Evolutionary conservation across 202 grass and related monocot genomes (phyloP), one percentile per base, ranked within the genome.

Genomic region (Setaria viridis): DNA sequence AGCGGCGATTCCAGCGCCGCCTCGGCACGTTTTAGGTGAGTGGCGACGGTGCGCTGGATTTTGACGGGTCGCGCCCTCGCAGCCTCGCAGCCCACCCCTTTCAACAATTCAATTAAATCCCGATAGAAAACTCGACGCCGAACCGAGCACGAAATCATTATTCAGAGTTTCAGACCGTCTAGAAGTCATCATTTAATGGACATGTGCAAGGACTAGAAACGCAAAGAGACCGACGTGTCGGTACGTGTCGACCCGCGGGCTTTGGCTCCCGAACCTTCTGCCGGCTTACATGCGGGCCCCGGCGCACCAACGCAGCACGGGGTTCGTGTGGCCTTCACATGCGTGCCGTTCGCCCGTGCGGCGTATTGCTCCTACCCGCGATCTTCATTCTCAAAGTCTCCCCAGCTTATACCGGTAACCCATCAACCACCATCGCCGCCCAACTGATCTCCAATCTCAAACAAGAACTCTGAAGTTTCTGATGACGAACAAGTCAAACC

Each of bases 271-370:
- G 67, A 67, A 67, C 2, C 15, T 59, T 17, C 10, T 15, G 5
- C 73, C 16, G 35, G 70, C 43, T 84, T n/a, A 64, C 77, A 62
- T 12, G 67, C 50, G 88, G 79, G 79, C 21, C 60, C 51, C 6
- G 8, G 0, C 2, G 62, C 47, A 9, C n/a, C 16, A 21, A 45
- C 15, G 50, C 49, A 35, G 13, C 43, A 59, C 45, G 19, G 34
- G 65, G 53, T 39, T 58, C 13, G 15, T 16, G 77, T 55, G 77
- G 2, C 77, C 3, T 62, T 76, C 79, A 51, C 83, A 77, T 42
- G 57, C 50, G 42, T 25, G 39, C 5, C 39, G 43, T 46, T 0
- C 39, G 39, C 43, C 9, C 9, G 43, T 46, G 43, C 8, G 8
- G 9, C 43, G 43, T 41, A 67, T 60, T 63, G 33, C 6, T 54